These are phyloP conservation scores for Rauvolfia tetraphylla DNA, from an alignment of 257 asterid genomes.

Conservation along the genomic window DNA sequence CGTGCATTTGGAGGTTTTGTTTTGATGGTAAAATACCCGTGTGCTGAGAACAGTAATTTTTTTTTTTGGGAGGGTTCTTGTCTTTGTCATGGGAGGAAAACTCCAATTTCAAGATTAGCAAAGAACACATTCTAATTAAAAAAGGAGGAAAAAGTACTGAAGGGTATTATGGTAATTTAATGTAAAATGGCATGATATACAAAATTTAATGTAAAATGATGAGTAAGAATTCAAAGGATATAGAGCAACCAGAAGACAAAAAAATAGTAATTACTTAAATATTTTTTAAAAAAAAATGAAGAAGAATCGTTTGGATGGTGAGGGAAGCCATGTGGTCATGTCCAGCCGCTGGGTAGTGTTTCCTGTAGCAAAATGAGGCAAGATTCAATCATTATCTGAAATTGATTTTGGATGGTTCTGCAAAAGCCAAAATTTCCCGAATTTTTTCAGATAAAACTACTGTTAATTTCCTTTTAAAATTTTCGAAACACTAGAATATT, in stretches of 20 bases:
- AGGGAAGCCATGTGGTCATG: slow-evolving; percentile 4
- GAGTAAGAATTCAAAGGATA: no score
- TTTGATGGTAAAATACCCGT: background rate
- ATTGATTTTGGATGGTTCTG: background rate
- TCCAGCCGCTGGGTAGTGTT: background rate
- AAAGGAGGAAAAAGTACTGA: no score
- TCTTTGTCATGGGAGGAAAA: no score
- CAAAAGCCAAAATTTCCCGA: background rate
- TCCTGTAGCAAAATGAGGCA: background rate
- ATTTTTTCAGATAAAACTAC: background rate
- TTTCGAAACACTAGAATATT: no score
- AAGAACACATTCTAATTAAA: no score
- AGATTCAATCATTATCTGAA: slow-evolving; percentile 8
- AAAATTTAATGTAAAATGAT: background rate
- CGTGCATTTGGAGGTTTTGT: background rate
- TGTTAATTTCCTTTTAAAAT: background rate
- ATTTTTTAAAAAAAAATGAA: background rate
- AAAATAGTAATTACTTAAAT: background rate
- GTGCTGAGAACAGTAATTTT: background rate
- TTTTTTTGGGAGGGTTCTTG: no score
- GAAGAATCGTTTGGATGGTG: background rate
- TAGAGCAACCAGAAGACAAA: background rate
- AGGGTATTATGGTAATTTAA: no score
- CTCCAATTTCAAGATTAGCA: no score
- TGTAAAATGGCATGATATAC: background rate